phyloP scores from a whole-genome alignment of 73 alveolate species.

The Durusdinium trenchii region DNA sequence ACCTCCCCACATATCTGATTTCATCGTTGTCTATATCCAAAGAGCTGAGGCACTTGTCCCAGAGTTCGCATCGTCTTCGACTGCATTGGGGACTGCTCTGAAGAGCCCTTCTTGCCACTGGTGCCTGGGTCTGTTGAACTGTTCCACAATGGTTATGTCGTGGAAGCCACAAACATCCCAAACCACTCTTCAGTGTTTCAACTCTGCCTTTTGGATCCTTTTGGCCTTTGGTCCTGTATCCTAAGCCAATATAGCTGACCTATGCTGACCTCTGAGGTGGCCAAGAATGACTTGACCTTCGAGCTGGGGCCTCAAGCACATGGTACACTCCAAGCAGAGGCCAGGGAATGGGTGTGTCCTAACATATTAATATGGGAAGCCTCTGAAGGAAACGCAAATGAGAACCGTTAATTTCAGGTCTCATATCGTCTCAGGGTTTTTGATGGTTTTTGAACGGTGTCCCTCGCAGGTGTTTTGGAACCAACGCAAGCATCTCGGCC shows the following conservation, averaged over 20 bases:
- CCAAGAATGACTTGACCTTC: conserved; percentile 61
- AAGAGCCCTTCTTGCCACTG: conserved; percentile 64
- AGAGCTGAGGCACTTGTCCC: conserved; percentile 45
- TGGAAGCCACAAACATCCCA: neutral
- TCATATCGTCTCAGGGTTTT: no score
- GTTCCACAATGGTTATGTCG: no score
- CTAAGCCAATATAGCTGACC: no score
- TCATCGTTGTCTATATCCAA: neutral
- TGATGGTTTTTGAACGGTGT: neutral
- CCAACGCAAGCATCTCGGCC: conserved; percentile 29
- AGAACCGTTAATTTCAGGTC: no score
- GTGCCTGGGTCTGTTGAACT: neutral
- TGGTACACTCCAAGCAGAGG: conserved; percentile 79
- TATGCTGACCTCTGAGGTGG: no score
- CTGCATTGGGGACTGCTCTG: conserved; percentile 65
- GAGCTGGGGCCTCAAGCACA: conserved; percentile 90
- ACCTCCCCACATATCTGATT: no score
- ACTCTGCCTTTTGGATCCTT: no score
- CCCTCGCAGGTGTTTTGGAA: conserved; percentile 31
- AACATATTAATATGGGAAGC: neutral
- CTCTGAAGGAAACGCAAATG: neutral
- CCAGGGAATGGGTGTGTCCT: neutral
- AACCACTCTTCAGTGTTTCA: neutral
- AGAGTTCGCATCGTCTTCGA: conserved; percentile 53
- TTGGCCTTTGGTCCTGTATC: neutral